A percentile compares a stretch with the other conserved stretches of the same genome.
These are phyloP conservation scores for Collybia sp. DNA, from an alignment of 768 basidiomycete genomes.

Conservation along the genomic window DNA sequence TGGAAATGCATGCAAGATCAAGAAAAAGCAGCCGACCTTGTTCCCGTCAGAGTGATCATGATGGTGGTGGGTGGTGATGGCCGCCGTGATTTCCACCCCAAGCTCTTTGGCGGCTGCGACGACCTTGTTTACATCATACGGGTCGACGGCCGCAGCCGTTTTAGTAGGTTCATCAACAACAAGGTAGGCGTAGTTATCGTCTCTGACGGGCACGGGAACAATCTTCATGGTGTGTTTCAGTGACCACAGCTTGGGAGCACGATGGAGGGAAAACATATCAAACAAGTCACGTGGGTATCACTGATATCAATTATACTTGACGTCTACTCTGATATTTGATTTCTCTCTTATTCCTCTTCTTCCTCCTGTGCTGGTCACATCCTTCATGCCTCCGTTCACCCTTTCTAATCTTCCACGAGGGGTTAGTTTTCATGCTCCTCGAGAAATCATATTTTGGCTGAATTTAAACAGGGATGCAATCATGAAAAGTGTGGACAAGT, in stretches of 20 bases:
- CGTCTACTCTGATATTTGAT: no score
- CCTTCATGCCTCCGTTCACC: neutral
- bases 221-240: conserved; percentile 59
- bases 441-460: no score
- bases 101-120: conserved; percentile 53
- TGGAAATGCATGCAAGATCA: neutral
- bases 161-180: conserved; percentile 65
- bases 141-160: conserved; percentile 76
- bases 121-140: conserved; percentile 72
- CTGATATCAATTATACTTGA: no score
- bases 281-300: no score
- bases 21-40: conserved; percentile 37
- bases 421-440: no score
- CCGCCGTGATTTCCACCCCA: conserved; percentile 63
- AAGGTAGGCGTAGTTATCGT: conserved; percentile 85
- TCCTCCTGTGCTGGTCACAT: neutral
- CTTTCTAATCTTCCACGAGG: no score
- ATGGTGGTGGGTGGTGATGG: conserved; percentile 92
- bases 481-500: no score
- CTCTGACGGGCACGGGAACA: conserved; percentile 71
- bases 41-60: conserved; percentile 89
- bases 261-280: conserved; percentile 10
- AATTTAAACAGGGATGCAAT: no score
- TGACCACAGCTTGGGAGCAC: conserved; percentile 14
- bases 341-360: no score